phyloP scores from a whole-genome alignment of 1,284 basidiomycete species.

The Ganoderma sinense region DNA sequence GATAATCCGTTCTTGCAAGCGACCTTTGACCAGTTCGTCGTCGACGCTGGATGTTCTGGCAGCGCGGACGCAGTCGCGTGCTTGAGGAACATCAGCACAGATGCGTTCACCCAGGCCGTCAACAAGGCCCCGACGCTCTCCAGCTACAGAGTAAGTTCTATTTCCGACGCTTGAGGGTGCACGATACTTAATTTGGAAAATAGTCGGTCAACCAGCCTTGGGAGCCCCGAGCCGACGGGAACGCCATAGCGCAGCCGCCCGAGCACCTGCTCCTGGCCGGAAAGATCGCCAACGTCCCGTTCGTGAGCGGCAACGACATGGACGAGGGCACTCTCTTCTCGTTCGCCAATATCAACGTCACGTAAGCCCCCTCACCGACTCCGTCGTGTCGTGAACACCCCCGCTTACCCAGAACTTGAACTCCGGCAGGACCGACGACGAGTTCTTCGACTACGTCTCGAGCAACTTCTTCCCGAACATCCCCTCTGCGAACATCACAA shows the following conservation, averaged over 20 bases:
- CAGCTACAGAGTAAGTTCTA: constrained; percentile 33
- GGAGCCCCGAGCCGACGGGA: constrained; percentile 48
- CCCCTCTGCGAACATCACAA: constrained; percentile 16
- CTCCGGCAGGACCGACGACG: constrained; percentile 25
- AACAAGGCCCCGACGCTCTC: constrained; percentile 39
- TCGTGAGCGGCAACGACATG: constrained; percentile 38
- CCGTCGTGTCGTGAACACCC: not conserved
- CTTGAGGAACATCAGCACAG: constrained; percentile 44
- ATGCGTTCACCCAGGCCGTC: constrained; percentile 41
- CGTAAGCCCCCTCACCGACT: constrained; percentile 20
- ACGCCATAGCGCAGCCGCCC: constrained; percentile 38
- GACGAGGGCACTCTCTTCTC: constrained; percentile 44
- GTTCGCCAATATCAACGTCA: constrained; percentile 32
- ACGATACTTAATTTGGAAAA: not conserved
- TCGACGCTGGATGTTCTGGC: constrained; percentile 39
- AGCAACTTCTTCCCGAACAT: not conserved
- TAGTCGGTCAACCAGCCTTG: constrained; percentile 35
- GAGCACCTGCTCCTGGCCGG: constrained; percentile 9
- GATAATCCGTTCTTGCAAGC: constrained; percentile 40
- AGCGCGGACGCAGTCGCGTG: constrained; percentile 48
- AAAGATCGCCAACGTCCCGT: constrained; percentile 37
- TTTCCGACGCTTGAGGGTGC: no score
- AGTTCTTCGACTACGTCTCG: constrained; percentile 28
- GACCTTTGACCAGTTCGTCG: constrained; percentile 44
- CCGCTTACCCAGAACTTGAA: not conserved